phyloP scores from a whole-genome alignment of 345 rosid genomes.

The Psidium guajava region DNA sequence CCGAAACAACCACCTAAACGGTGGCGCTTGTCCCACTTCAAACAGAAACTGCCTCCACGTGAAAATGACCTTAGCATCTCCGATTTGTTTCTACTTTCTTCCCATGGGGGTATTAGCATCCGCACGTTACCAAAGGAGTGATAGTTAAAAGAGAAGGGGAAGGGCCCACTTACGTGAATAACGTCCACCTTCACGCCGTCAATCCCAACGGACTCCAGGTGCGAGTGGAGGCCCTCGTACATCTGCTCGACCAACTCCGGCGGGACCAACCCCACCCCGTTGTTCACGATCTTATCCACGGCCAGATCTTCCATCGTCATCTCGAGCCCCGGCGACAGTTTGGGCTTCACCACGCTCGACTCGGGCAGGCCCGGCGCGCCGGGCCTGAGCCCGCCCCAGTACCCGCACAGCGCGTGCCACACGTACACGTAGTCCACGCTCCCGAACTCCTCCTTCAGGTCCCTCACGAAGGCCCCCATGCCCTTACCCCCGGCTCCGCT shows the following conservation, averaged over 20 bases:
- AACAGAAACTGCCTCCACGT: not conserved
- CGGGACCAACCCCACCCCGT: conserved; percentile 59
- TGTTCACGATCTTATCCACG: conserved; percentile 73
- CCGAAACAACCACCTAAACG: not conserved
- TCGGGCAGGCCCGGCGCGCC: conserved; percentile 54
- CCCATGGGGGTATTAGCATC: not conserved
- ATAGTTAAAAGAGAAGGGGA: not conserved
- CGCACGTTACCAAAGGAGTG: not conserved
- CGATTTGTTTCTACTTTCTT: not conserved
- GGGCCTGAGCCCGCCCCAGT: conserved; percentile 95
- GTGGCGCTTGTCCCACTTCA: not conserved
- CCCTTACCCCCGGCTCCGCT: conserved; percentile 24
- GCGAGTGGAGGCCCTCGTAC: conserved; percentile 82
- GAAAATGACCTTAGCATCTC: not conserved
- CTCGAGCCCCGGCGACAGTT: conserved; percentile 65
- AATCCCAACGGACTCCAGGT: conserved; percentile 52
- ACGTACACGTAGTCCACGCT: conserved; percentile 77
- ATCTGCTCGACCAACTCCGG: conserved; percentile 62
- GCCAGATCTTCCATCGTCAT: conserved; percentile 85
- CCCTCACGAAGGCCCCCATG: conserved; percentile 72
- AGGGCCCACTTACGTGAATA: conserved; percentile 60
- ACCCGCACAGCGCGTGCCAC: conserved; percentile 95
- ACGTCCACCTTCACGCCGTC: conserved; percentile 99
- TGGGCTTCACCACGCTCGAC: conserved; percentile 27
- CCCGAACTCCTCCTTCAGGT: conserved; percentile 63